Percentiles rank a stretch among this genome's conserved stretches.
Conservation (phyloP, 305 asterid genomes). For the Fraxinus angustifolia region DNA sequence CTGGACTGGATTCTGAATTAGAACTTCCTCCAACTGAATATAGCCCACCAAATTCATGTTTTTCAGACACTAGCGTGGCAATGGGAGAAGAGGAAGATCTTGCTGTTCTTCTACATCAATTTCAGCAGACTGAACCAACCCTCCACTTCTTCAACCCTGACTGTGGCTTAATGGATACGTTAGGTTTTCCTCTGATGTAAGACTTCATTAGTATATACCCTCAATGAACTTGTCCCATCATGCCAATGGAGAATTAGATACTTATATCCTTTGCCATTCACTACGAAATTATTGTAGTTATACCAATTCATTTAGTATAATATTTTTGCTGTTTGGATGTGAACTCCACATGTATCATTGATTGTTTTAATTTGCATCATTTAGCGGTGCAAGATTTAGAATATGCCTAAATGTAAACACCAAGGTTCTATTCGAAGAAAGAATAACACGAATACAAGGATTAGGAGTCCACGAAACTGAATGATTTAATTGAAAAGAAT, state of each 20-base stretch:
- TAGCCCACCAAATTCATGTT: not conserved
- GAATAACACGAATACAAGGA: too few species aligned
- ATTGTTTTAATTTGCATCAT: too few species aligned
- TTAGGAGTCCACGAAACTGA: too few species aligned
- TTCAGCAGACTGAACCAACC: not conserved
- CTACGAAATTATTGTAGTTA: too few species aligned
- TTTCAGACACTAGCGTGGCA: not conserved
- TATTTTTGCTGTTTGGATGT: not conserved
- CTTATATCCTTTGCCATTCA: not conserved
- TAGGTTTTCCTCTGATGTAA: not conserved
- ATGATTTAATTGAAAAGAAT: too few species aligned
- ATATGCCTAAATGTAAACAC: not conserved
- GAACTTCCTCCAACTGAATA: not conserved
- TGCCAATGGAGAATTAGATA: not conserved
- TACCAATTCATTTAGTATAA: not conserved
- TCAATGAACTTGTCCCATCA: not conserved
- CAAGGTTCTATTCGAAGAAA: not conserved
- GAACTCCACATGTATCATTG: not conserved
- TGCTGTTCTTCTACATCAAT: not conserved
- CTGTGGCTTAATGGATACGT: not conserved
- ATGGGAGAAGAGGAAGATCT: not conserved
- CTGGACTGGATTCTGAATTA: not conserved
- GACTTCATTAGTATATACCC: not conserved
- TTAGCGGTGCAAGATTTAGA: not conserved
- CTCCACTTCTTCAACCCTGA: not conserved